Base-by-base conservation (phyloP, 2,329 filamentous ascomycete genomes). In the Aureobasidium uvarum region DNA sequence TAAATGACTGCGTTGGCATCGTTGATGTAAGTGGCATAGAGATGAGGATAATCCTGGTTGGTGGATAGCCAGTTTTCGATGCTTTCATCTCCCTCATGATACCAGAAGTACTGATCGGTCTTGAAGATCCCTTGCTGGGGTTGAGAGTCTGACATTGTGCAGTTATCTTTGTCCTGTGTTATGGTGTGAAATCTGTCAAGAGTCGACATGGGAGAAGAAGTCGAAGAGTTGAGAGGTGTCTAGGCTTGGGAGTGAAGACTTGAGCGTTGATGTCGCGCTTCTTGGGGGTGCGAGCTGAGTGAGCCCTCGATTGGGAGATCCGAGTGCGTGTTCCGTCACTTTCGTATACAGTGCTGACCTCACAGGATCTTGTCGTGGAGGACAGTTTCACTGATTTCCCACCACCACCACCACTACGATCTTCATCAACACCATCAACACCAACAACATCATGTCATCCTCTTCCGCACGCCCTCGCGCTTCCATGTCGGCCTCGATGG, bases 1-100 rank as follows among this genome's bases (percentile, higher is more conserved):
- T n/a, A 5, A 6, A 28, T 5, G 23, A 28, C 36, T 8, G 20
- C 20, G 33, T 56, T 56, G 36, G 52, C 52, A n/a, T 56, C 52
- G 36, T 56, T 56, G 36, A 41, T 56, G 36, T 41, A 56, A 11
- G 36, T 25, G 36, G 20, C 20, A 10, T 56, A 56, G 52, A 56
- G 18, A 5, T 55, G 16, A 11, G 36, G 33, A 18, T 10, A 2
- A 2, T 28, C 23, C 6, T 55, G 20, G 8, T 54, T 13, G 50
- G 8, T 8, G 14, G 36, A 20, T 0, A 55, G 20, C 52, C 36
- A 55, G 33, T 5, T 18, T 2, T 25, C 7, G 20, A 55, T 55
- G 20, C 14, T 5, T 13, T 39, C 33, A 14, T 55, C 41, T 25
- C 33, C 36, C 3, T 55, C 14, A 13, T 39, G 36, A 5, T 20